These are phyloP conservation scores for Candida fluviatilis DNA, from an alignment of 805 yeast species.

Conservation along the genomic window DNA sequence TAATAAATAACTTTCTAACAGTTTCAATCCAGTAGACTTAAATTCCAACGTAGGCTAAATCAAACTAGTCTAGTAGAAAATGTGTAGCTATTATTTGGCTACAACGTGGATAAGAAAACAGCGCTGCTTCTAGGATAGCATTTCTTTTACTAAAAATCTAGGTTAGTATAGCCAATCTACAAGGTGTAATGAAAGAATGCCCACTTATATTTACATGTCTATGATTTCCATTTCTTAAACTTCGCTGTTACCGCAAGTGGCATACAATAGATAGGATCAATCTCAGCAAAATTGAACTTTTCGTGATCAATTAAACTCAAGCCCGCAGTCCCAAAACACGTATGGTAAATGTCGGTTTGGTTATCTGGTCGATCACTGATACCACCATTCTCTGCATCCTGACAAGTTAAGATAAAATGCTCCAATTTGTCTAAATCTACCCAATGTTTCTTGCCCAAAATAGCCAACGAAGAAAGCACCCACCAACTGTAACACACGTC, in stretches of 20 bases:
- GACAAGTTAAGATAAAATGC: slow-evolving; percentile 68
- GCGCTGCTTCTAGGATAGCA: no score
- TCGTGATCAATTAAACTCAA: slow-evolving; percentile 68
- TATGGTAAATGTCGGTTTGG: slow-evolving; percentile 90
- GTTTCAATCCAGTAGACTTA: no score
- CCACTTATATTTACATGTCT: no score
- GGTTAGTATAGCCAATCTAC: no score
- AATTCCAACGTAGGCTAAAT: no score
- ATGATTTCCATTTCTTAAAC: slow-evolving; percentile 54
- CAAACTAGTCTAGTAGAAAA: no score
- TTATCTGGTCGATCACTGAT: slow-evolving; percentile 89
- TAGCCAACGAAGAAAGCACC: slow-evolving; percentile 76
- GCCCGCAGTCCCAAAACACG: slow-evolving; percentile 87
- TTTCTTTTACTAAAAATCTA: no score
- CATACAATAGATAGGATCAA: slow-evolving; percentile 87
- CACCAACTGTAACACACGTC: slow-evolving; percentile 99
- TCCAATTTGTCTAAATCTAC: slow-evolving; percentile 63
- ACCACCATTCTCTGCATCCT: slow-evolving; percentile 80
- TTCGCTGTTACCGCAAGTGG: slow-evolving; percentile 47
- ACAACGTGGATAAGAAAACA: no score
- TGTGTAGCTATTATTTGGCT: no score
- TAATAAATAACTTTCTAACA: no score
- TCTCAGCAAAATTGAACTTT: slow-evolving; percentile 43
- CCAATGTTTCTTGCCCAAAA: slow-evolving; percentile 68
- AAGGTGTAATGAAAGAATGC: no score